These are phyloP conservation scores for Erythrobasidium yunnanense DNA, from an alignment of 768 basidiomycete genomes.

Conservation along the genomic window DNA sequence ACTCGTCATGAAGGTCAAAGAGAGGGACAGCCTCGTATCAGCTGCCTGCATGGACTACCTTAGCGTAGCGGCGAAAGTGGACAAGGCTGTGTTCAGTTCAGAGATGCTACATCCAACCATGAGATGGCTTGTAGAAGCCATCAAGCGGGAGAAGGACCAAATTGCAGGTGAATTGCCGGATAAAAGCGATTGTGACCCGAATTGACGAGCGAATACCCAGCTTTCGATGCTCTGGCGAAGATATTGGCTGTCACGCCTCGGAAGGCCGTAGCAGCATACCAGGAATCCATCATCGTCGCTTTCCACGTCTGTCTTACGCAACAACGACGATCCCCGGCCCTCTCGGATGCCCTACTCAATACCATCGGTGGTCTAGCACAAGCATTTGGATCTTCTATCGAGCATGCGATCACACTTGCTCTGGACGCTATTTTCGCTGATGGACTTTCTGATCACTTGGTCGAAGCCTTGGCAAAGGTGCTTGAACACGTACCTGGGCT, in stretches of 20 bases:
- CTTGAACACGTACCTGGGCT: not conserved
- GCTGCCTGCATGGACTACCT: not conserved
- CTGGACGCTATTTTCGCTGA: not conserved
- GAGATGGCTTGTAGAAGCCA: not conserved
- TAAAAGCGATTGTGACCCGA: not conserved
- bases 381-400: slow-evolving; percentile 4
- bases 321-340: not conserved
- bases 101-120: not conserved
- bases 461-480: not conserved
- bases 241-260: not conserved
- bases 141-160: slow-evolving; percentile 4
- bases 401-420: not conserved
- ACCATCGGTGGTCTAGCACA: slow-evolving; percentile 1
- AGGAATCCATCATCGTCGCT: not conserved
- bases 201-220: not conserved
- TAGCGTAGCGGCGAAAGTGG: not conserved
- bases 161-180: not conserved
- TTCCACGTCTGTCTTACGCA: not conserved
- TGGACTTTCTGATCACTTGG: not conserved
- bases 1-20: not conserved
- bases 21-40: not conserved
- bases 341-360: not conserved
- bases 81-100: not conserved
- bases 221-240: not conserved
- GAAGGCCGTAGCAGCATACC: not conserved